Evolutionary conservation across 1,284 basidiomycete species (phyloP).

Genomic region (Sanghuangporus weigelae): DNA sequence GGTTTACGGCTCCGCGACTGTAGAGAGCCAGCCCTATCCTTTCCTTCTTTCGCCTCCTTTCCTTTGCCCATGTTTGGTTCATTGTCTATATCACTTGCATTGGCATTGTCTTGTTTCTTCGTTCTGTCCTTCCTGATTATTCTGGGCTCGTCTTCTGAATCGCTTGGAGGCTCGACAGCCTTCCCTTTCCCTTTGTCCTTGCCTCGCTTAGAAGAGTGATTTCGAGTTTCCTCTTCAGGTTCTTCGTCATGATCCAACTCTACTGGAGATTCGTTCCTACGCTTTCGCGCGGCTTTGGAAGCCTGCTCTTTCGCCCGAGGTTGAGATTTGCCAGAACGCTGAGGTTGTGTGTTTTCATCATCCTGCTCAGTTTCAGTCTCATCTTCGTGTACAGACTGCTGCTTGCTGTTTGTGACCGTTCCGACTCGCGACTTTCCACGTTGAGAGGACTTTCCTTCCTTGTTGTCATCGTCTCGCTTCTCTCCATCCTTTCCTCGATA

Average conservation of each 20-base stretch:
- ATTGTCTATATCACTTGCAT: conserved; percentile 1
- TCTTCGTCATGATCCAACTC: conserved; percentile 7
- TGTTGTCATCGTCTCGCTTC: conserved; percentile 29
- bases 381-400: conserved; percentile 33
- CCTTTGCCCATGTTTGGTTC: conserved; percentile 2
- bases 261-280: conserved; percentile 19
- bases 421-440: neutral
- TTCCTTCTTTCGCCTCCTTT: neutral
- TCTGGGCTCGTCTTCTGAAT: conserved; percentile 3
- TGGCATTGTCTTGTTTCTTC: conserved; percentile 6
- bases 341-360: conserved; percentile 27
- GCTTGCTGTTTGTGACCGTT: neutral
- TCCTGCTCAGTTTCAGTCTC: conserved; percentile 27
- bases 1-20: conserved; percentile 11
- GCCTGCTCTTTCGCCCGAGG: neutral
- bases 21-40: neutral
- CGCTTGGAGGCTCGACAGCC: neutral
- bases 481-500: conserved; percentile 27
- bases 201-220: conserved; percentile 2
- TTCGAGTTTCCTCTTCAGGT: neutral
- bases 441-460: conserved; percentile 23
- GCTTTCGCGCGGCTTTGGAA: neutral
- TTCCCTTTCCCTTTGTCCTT: conserved; percentile 20
- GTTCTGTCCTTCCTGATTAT: conserved; percentile 6
- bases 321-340: conserved; percentile 8